Base-by-base conservation (phyloP, 176 grass and related monocot species). In the Lolium multiflorum region DNA sequence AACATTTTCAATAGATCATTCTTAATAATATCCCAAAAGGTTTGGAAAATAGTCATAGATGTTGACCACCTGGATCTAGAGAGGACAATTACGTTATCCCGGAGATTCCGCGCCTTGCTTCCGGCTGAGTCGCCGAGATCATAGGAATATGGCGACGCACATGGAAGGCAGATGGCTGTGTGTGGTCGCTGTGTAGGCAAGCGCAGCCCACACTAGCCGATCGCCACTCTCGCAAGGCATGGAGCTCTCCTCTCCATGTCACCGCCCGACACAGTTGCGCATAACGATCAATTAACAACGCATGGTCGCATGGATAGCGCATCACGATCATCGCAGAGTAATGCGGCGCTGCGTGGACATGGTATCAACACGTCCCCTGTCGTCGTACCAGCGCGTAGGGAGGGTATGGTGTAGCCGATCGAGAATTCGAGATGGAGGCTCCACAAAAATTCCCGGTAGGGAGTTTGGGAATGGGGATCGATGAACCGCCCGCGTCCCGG, bases 51-150 rank as follows among this genome's bases (percentile, higher is more conserved):
- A n/a, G 78, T 49, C 61, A 47, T 7, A 21, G 28, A 68, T 51
- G 70, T 24, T 81, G 88, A 75, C 69, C 77, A 49, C 88, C 43
- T 78, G 52, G 44, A 82, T 82, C 72, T 86, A 62, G 79, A 82
- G 39, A 10, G 21, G 56, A 25, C 52, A 63, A 79, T 22, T 18
- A 21, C 20, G 71, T 51, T 55, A 56, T 77, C 61, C 78, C 9
- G 86, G 28, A 86, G 83, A 86, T 90, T 86, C 25, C 54, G 18
- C 0, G 18, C n/a, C n/a, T 72, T 48, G 71, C 5, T 11, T 26
- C 63, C 54, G 11, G 79, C 54, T 20, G 71, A 86, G 79, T 72
- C 74, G 71, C 51, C 71, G 18, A 39, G 83, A 11, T 52, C 83
- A 63, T 52, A 35, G 78, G 56, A 80, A 83, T 15, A 49, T 66